A percentile compares a stretch with the other conserved stretches of the same genome.
These are phyloP conservation scores for Trichophyton mentagrophytes DNA, from an alignment of 2,329 filamentous ascomycete species.

Conservation along the genomic window DNA sequence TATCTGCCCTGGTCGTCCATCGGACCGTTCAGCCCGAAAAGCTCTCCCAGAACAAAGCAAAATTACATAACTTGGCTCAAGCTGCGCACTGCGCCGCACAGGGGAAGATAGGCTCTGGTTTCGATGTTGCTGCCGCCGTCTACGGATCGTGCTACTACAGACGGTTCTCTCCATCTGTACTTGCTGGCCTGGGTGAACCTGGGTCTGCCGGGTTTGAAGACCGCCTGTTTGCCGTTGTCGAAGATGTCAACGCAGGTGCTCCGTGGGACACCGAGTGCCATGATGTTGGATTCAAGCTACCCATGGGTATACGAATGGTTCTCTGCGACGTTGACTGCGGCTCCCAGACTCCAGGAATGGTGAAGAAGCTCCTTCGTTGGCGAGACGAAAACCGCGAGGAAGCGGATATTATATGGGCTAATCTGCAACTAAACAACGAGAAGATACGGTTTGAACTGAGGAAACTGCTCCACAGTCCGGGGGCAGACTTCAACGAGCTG, in stretches of 20 bases:
- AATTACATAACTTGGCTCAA: slow-evolving; percentile 85
- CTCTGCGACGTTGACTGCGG: slow-evolving; percentile 97
- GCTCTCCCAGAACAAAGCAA: slow-evolving; percentile 40
- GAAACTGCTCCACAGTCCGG: slow-evolving; percentile 34
- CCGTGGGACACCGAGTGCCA: slow-evolving; percentile 70
- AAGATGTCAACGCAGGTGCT: slow-evolving; percentile 38
- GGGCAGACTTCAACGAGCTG: slow-evolving; percentile 39
- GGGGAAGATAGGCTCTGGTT: slow-evolving; percentile 90
- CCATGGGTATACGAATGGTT: slow-evolving; percentile 59
- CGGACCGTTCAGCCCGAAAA: slow-evolving; percentile 33
- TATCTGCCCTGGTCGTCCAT: slow-evolving; percentile 37
- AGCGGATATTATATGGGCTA: slow-evolving; percentile 60
- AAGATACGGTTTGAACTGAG: slow-evolving; percentile 53
- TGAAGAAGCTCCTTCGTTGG: slow-evolving; percentile 82
- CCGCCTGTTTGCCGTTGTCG: slow-evolving; percentile 52
- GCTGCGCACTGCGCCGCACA: slow-evolving; percentile 90
- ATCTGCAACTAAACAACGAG: slow-evolving; percentile 63
- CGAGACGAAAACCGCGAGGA: slow-evolving; percentile 49
- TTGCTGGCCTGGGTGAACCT: slow-evolving; percentile 54
- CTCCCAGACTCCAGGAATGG: slow-evolving; percentile 88
- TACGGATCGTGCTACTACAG: slow-evolving; percentile 85
- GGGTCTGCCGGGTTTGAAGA: slow-evolving; percentile 54
- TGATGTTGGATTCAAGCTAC: slow-evolving; percentile 58
- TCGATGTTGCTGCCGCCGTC: slow-evolving; percentile 86
- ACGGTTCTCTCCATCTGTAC: slow-evolving; percentile 72